Percentiles rank a stretch among this genome's conserved stretches.
Evolutionary conservation across 2,329 filamentous ascomycete species (phyloP).

Genomic region (Cordyceps fumosorosea): DNA sequence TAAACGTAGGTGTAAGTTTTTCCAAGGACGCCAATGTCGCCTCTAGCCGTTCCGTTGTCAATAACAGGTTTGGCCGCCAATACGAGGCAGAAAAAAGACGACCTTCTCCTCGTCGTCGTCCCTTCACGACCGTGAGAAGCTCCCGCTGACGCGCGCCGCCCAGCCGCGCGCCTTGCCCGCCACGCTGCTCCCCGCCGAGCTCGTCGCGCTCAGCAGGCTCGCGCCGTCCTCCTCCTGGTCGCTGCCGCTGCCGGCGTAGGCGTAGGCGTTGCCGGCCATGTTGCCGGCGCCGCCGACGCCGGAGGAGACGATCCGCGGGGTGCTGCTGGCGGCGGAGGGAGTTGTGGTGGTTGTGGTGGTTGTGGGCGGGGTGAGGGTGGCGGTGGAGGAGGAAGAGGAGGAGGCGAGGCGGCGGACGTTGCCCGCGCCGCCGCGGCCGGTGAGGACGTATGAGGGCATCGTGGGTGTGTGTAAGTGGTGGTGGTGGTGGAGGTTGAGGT

Average conservation of each 20-base stretch:
- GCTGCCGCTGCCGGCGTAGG: slow-evolving; percentile 27
- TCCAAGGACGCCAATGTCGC: too few relatives aligned
- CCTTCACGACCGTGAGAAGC: not conserved
- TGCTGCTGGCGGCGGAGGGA: slow-evolving; percentile 32
- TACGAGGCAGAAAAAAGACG: not conserved
- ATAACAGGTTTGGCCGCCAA: too few relatives aligned
- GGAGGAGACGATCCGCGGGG: slow-evolving; percentile 51
- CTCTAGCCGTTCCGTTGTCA: too few relatives aligned
- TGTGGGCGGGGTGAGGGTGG: slow-evolving; percentile 14
- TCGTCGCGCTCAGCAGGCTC: slow-evolving; percentile 14
- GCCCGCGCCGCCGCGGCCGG: slow-evolving; percentile 50
- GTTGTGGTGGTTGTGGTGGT: slow-evolving; percentile 13
- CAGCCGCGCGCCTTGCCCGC: not conserved
- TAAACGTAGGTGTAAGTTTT: too few relatives aligned
- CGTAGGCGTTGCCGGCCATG: slow-evolving; percentile 56
- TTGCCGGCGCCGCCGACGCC: slow-evolving; percentile 65
- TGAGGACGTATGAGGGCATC: slow-evolving; percentile 41
- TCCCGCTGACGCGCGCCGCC: slow-evolving; percentile 24
- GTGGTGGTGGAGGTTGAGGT: slow-evolving; percentile 13
- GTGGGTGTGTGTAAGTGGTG: slow-evolving; percentile 38
- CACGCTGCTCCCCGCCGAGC: slow-evolving; percentile 18
- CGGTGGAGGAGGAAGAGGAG: slow-evolving; percentile 31
- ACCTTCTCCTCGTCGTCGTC: not conserved
- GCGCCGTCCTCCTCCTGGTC: slow-evolving; percentile 17
- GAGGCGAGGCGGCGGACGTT: slow-evolving; percentile 47